Percentiles rank a stretch among this genome's conserved stretches.
phyloP scores from a whole-genome alignment of 768 basidiomycete species.

The Asterophora parasitica region DNA sequence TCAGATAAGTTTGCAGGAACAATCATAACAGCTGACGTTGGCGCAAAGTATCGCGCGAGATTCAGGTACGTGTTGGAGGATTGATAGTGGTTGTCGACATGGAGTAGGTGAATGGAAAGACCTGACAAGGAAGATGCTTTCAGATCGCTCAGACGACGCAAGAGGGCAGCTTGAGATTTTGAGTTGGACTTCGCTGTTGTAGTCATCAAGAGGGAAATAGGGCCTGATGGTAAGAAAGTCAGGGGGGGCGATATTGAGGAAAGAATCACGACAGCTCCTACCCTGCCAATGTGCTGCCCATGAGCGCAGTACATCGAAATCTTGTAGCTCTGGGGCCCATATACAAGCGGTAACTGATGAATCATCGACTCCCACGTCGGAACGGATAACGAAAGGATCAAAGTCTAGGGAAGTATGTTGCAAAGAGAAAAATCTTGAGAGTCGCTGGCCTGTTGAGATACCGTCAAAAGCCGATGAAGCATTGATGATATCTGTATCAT shows the following conservation, averaged over 20 bases:
- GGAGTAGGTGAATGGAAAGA: constrained; percentile 45
- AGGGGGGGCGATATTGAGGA: not conserved
- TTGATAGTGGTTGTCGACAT: constrained; percentile 31
- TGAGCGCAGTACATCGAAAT: constrained; percentile 26
- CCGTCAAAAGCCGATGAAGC: constrained; percentile 21
- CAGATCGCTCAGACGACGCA: constrained; percentile 22
- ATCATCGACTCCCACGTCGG: constrained; percentile 9
- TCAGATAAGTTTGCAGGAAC: constrained; percentile 43
- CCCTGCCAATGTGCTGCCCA: constrained; percentile 44
- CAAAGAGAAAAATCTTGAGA: constrained; percentile 32
- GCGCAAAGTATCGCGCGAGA: constrained; percentile 56
- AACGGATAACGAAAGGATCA: constrained; percentile 32
- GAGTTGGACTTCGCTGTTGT: constrained; percentile 25
- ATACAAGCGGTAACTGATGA: constrained; percentile 41
- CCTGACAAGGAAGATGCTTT: constrained; percentile 17
- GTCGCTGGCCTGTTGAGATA: constrained; percentile 26
- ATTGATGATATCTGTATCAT: constrained; percentile 2
- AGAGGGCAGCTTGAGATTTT: constrained; percentile 21
- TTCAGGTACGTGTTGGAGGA: constrained; percentile 55
- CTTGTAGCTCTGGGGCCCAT: constrained; percentile 36
- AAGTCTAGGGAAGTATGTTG: constrained; percentile 23
- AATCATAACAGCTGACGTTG: constrained; percentile 41
- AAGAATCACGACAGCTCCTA: constrained; percentile 13
- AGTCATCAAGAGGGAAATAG: constrained; percentile 45
- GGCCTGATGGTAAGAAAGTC: constrained; percentile 27